Conservation (phyloP, 805 yeast genomes). For the Priceomyces castillae region DNA sequence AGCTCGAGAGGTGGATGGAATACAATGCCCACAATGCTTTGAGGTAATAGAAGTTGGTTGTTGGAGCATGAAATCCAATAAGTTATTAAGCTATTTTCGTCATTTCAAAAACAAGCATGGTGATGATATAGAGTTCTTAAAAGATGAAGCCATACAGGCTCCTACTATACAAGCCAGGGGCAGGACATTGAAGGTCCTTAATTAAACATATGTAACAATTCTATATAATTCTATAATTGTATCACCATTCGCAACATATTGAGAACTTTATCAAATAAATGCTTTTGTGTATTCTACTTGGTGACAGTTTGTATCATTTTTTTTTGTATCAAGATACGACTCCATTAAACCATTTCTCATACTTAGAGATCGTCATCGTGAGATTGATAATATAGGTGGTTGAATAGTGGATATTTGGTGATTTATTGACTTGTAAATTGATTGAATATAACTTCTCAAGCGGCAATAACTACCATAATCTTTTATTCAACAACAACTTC, state of each 20-base stretch:
- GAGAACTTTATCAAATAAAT: not conserved
- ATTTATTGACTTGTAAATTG: no score
- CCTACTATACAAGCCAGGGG: constrained; percentile 7
- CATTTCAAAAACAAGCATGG: constrained; percentile 26
- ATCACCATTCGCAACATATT: no score
- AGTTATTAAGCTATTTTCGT: constrained; percentile 27
- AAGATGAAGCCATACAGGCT: constrained; percentile 2
- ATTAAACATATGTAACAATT: constrained; percentile 22
- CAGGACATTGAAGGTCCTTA: constrained; percentile 8
- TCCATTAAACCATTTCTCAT: no score
- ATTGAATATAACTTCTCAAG: no score
- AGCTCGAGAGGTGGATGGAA: constrained; percentile 20
- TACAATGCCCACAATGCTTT: constrained; percentile 28
- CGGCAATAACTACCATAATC: not conserved
- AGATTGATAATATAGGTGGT: no score
- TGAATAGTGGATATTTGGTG: no score
- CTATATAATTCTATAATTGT: no score
- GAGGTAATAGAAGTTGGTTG: constrained; percentile 26
- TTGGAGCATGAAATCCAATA: constrained; percentile 28
- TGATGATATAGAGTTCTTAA: not conserved
- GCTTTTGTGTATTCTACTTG: constrained; percentile 1
- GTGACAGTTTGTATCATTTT: no score
- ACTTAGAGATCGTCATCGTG: no score
- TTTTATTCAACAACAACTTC: constrained; percentile 1
- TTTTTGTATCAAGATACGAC: no score